phyloP scores from a whole-genome alignment of 2,329 filamentous ascomycete genomes.

The Penicillium occitanis region DNA sequence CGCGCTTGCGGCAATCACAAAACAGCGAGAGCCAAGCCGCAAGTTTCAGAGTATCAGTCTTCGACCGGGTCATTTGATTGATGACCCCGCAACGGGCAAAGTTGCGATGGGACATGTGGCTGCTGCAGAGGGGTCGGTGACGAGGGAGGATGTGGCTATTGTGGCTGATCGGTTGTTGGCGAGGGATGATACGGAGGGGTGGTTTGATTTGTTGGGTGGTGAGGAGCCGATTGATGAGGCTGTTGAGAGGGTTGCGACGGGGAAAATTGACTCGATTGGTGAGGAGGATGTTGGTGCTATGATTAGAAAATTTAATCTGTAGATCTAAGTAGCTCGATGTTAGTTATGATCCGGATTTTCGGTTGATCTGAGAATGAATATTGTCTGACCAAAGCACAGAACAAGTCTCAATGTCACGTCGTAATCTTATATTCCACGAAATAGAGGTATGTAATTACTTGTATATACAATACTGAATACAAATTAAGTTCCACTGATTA shows the following conservation, averaged over 20 bases:
- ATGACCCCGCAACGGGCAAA: constrained; percentile 48
- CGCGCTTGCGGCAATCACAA: constrained; percentile 42
- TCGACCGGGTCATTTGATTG: constrained; percentile 52
- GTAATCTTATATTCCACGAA: background rate
- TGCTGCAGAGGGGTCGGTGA: constrained; percentile 45
- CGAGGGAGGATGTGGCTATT: constrained; percentile 53
- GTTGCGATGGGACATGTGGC: constrained; percentile 52
- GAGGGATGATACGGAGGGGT: constrained; percentile 50
- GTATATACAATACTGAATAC: background rate
- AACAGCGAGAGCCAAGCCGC: constrained; percentile 23
- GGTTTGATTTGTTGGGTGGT: constrained; percentile 56
- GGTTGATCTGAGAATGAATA: background rate
- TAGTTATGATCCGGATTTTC: background rate
- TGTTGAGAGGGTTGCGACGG: constrained; percentile 47
- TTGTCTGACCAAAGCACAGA: background rate
- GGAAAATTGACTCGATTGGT: constrained; percentile 49
- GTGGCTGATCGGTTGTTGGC: constrained; percentile 52
- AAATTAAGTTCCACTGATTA: background rate
- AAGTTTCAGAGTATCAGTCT: constrained; percentile 53
- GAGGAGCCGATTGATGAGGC: constrained; percentile 49
- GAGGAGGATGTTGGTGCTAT: constrained; percentile 54
- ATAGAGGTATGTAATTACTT: background rate
- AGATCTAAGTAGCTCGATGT: background rate
- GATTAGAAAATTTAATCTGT: constrained; percentile 32
- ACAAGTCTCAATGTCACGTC: background rate